Percentiles rank a stretch among this genome's conserved stretches.
These are phyloP conservation scores for Phytophthora lateralis DNA, from an alignment of 352 stramenopile species.

Conservation along the genomic window DNA sequence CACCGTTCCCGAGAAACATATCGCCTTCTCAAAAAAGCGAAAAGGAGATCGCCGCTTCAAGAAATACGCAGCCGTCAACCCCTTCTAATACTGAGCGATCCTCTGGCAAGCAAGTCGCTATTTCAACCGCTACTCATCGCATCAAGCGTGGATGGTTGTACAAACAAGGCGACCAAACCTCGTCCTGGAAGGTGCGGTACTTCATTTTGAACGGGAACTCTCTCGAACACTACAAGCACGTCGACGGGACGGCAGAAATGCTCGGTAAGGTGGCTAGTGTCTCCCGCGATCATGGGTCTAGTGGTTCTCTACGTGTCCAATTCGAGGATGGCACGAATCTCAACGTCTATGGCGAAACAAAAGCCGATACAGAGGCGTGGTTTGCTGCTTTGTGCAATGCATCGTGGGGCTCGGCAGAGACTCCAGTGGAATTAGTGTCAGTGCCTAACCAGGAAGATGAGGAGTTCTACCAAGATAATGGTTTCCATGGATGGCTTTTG, in stretches of 20 bases:
- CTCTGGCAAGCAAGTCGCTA: constrained; percentile 10
- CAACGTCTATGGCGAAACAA: constrained; percentile 51
- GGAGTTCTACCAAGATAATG: constrained; percentile 14
- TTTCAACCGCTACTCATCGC: not conserved
- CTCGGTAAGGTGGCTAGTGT: constrained; percentile 60
- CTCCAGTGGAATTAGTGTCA: constrained; percentile 1
- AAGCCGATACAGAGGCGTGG: constrained; percentile 56
- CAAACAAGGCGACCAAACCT: constrained; percentile 49
- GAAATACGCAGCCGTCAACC: constrained; percentile 7
- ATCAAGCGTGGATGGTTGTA: constrained; percentile 69
- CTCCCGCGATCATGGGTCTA: constrained; percentile 32
- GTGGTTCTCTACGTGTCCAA: constrained; percentile 48
- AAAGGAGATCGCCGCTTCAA: constrained; percentile 7
- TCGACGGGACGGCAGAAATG: constrained; percentile 40
- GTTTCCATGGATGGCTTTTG: constrained; percentile 67
- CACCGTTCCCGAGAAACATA: constrained; percentile 33
- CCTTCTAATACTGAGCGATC: constrained; percentile 13
- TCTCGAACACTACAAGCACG: constrained; percentile 62
- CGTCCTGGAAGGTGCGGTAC: constrained; percentile 72
- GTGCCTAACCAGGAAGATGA: constrained; percentile 27
- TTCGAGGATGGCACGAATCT: constrained; percentile 53
- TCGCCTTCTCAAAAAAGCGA: constrained; percentile 7
- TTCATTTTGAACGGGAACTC: constrained; percentile 61
- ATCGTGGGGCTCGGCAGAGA: constrained; percentile 26
- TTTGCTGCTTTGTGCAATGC: constrained; percentile 44